phyloP scores from a whole-genome alignment of 179 eudicot genomes.

The Carnegiea gigantea region DNA sequence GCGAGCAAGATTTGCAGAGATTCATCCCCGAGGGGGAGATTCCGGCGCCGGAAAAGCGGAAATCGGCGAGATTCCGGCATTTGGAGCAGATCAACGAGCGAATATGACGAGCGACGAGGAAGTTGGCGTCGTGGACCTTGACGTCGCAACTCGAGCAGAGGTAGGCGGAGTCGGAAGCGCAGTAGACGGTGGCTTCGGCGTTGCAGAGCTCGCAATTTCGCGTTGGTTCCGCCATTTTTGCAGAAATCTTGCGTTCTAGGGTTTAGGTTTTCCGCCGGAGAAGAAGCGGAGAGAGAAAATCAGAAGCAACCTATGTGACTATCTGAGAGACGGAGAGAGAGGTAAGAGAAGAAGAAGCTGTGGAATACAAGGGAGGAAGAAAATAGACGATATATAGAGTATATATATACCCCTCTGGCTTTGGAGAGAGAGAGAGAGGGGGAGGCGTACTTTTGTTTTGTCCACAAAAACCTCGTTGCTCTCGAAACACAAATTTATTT shows the following conservation, averaged over 20 bases:
- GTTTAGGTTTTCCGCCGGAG: background rate
- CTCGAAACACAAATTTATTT: slow-evolving; percentile 27
- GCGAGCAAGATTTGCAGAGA: slow-evolving; percentile 36
- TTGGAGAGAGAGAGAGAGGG: background rate
- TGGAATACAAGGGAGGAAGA: background rate
- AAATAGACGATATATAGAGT: background rate
- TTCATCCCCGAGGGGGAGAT: background rate
- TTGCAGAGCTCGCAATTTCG: slow-evolving; percentile 50
- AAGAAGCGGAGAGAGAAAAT: background rate
- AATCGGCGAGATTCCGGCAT: slow-evolving; percentile 27
- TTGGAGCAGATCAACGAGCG: slow-evolving; percentile 37
- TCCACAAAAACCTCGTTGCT: slow-evolving; percentile 41
- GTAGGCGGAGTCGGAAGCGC: slow-evolving; percentile 56
- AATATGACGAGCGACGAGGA: slow-evolving; percentile 70
- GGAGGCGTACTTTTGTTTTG: slow-evolving; percentile 7
- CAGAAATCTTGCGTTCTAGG: background rate
- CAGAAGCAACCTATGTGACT: background rate
- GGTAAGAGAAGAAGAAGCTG: background rate
- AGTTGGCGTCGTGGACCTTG: slow-evolving; percentile 61
- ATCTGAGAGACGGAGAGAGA: no score
- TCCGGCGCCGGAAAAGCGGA: slow-evolving; percentile 30
- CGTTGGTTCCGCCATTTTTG: slow-evolving; percentile 25
- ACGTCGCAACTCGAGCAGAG: slow-evolving; percentile 52
- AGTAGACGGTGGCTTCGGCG: slow-evolving; percentile 40
- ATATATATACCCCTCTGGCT: background rate